phyloP scores from a whole-genome alignment of 306 rosid genomes.

The Biancaea sappan region DNA sequence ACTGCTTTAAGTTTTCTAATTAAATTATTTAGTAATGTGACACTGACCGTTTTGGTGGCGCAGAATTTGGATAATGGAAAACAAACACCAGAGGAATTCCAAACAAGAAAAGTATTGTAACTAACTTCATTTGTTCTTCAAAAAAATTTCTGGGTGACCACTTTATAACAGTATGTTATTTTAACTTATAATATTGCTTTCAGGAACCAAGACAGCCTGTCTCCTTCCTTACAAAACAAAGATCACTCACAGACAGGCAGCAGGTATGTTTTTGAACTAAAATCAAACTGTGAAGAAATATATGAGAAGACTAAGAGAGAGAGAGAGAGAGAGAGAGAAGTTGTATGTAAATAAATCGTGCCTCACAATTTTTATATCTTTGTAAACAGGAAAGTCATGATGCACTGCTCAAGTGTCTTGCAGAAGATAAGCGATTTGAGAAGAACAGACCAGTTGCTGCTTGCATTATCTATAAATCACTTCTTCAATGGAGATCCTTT shows the following conservation, averaged over 20 bases:
- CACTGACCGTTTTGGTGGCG: conserved; percentile 33
- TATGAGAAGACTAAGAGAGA: not conserved
- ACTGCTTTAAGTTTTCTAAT: conserved; percentile 16
- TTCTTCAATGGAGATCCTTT: conserved; percentile 90
- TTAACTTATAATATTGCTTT: conserved; percentile 30
- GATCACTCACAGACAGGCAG: conserved; percentile 83
- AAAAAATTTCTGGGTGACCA: not conserved
- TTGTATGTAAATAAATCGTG: conserved; percentile 19
- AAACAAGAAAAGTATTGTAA: conserved; percentile 50
- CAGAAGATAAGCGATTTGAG: conserved; percentile 70
- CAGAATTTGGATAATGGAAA: conserved; percentile 64
- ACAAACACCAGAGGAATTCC: conserved; percentile 50
- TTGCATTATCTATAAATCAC: conserved; percentile 72
- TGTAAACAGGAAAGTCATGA: conserved; percentile 78
- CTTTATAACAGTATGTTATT: conserved; percentile 8
- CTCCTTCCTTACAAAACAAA: conserved; percentile 64
- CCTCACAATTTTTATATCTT: conserved; percentile 24
- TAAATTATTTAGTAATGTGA: conserved; percentile 26
- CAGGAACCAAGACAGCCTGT: conserved; percentile 62
- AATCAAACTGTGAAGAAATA: not conserved
- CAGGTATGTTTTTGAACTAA: conserved; percentile 57
- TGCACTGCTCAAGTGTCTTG: conserved; percentile 75
- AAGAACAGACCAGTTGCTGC: conserved; percentile 76
- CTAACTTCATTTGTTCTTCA: conserved; percentile 12
- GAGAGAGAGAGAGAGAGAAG: not conserved